These are phyloP conservation scores for Boletus rubroflammeus DNA, from an alignment of 768 basidiomycete genomes.

Conservation along the genomic window DNA sequence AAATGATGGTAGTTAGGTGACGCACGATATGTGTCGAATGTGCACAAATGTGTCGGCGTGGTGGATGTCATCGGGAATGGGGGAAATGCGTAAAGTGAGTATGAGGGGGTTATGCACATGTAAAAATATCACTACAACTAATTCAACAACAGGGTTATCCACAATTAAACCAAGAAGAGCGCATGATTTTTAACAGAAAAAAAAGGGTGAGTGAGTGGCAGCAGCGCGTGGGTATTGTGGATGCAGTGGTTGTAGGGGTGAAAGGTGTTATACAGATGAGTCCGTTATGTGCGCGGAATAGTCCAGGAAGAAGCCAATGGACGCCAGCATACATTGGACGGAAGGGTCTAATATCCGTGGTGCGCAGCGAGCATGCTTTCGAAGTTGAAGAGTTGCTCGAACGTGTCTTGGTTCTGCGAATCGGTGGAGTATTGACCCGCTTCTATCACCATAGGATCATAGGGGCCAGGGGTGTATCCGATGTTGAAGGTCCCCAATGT, in stretches of 20 bases:
- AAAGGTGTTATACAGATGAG: slow-evolving; percentile 31
- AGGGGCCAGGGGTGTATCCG: slow-evolving; percentile 22
- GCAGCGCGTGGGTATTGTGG: slow-evolving; percentile 31
- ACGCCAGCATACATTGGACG: slow-evolving; percentile 37
- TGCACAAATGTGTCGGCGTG: not conserved
- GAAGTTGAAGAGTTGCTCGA: slow-evolving; percentile 36
- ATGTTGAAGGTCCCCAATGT: slow-evolving; percentile 16
- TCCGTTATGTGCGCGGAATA: slow-evolving; percentile 23
- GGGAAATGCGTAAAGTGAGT: slow-evolving; percentile 24
- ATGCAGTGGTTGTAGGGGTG: slow-evolving; percentile 20
- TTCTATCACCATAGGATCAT: slow-evolving; percentile 28
- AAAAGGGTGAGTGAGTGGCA: slow-evolving; percentile 20
- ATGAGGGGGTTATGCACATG: slow-evolving; percentile 27
- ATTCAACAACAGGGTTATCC: slow-evolving; percentile 36
- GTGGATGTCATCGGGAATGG: slow-evolving; percentile 10
- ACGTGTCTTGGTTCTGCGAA: slow-evolving; percentile 33
- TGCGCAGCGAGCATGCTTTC: slow-evolving; percentile 33
- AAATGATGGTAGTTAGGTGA: slow-evolving; percentile 14
- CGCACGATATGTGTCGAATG: slow-evolving; percentile 18
- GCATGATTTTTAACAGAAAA: slow-evolving; percentile 15
- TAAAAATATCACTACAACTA: slow-evolving; percentile 33
- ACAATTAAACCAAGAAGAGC: slow-evolving; percentile 31
- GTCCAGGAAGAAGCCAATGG: slow-evolving; percentile 31
- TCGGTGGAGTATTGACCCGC: slow-evolving; percentile 31
- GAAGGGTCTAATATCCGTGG: slow-evolving; percentile 30